phyloP scores from a whole-genome alignment of 2,329 filamentous ascomycete species.

The Zymoseptoria brevis region DNA sequence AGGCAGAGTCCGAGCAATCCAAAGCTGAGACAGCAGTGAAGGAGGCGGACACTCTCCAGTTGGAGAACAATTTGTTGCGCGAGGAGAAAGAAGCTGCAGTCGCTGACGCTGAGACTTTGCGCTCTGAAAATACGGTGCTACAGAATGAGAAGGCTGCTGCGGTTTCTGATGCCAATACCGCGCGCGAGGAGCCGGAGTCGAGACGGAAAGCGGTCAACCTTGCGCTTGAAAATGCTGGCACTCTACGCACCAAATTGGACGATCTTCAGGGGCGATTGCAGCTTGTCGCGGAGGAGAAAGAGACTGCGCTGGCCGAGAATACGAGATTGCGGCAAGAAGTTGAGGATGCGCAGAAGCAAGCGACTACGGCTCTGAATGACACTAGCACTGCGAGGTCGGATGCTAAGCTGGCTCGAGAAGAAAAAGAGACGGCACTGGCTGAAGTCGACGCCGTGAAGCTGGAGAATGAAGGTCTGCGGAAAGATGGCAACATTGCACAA shows the following conservation, averaged over 20 bases:
- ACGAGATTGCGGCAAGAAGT: background rate
- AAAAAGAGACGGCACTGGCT: background rate
- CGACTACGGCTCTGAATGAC: background rate
- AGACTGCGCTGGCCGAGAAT: background rate
- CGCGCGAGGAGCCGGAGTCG: background rate
- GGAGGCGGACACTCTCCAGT: background rate
- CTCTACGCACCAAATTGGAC: background rate
- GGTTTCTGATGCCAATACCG: background rate
- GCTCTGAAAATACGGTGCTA: background rate
- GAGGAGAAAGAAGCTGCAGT: background rate
- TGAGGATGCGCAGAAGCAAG: background rate
- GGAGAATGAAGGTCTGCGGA: background rate
- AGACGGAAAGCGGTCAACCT: background rate
- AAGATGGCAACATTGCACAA: background rate
- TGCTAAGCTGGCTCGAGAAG: background rate
- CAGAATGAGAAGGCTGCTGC: background rate
- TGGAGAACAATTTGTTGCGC: background rate
- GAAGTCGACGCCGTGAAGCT: background rate
- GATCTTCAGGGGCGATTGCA: background rate
- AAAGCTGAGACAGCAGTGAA: background rate
- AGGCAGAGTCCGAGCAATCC: background rate
- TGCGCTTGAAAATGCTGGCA: background rate
- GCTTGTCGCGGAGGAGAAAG: background rate
- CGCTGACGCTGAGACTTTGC: background rate
- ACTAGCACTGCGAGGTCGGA: background rate